Evolutionary conservation across 2,329 filamentous ascomycete genomes (phyloP).

Genomic region (Fusarium avenaceum): DNA sequence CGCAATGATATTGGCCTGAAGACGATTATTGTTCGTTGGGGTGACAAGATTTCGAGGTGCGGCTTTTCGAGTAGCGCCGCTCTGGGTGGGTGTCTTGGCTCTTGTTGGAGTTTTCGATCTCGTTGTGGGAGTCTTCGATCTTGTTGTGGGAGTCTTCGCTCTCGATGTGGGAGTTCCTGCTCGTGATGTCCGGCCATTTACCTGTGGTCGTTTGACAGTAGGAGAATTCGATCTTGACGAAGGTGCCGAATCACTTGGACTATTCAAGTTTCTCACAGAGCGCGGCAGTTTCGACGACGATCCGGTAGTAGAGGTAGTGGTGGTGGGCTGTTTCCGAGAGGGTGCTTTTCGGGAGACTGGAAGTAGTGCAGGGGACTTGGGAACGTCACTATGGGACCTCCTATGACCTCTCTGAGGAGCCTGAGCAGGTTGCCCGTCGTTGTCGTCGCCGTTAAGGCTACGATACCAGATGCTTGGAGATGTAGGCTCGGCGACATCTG

Average conservation of each 20-base stretch:
- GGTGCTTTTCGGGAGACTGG: slow-evolving; percentile 53
- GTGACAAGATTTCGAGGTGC: slow-evolving; percentile 60
- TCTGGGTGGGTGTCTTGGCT: slow-evolving; percentile 61
- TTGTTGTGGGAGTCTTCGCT: slow-evolving; percentile 57
- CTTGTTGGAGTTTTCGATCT: slow-evolving; percentile 59
- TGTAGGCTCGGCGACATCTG: slow-evolving; percentile 67
- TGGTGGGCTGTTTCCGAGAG: slow-evolving; percentile 40
- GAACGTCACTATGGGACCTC: slow-evolving; percentile 73
- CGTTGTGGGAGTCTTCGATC: slow-evolving; percentile 57
- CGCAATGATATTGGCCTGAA: slow-evolving; percentile 81
- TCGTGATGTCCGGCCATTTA: slow-evolving; percentile 58
- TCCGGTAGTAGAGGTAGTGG: slow-evolving; percentile 46
- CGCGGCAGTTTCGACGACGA: slow-evolving; percentile 61
- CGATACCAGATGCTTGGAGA: slow-evolving; percentile 78
- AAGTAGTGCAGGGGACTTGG: slow-evolving; percentile 54
- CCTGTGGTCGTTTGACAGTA: slow-evolving; percentile 58
- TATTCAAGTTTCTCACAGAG: slow-evolving; percentile 61
- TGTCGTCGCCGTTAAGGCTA: slow-evolving; percentile 49
- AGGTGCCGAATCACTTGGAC: slow-evolving; percentile 60
- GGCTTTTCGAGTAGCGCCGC: slow-evolving; percentile 54
- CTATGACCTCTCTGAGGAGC: slow-evolving; percentile 54
- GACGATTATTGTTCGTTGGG: slow-evolving; percentile 67
- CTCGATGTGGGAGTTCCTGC: slow-evolving; percentile 55
- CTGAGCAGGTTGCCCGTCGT: slow-evolving; percentile 39
- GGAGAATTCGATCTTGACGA: slow-evolving; percentile 71